Evolutionary conservation across 2,329 filamentous ascomycete genomes (phyloP).

Genomic region (Cladobotryum mycophilum): DNA sequence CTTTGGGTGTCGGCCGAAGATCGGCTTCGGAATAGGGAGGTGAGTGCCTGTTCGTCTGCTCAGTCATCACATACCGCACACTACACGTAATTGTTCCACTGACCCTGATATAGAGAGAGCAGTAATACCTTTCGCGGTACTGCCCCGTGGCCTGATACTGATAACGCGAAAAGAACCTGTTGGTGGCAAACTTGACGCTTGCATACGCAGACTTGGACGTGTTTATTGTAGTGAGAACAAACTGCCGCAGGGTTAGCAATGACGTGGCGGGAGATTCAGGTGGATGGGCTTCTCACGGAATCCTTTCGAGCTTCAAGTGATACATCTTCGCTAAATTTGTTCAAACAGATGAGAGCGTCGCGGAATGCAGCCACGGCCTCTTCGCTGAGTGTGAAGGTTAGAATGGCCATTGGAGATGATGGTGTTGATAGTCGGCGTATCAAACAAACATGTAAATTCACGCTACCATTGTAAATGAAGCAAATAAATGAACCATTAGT

Average conservation of each 20-base stretch:
- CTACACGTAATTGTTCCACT: background rate
- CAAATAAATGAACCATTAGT: no score
- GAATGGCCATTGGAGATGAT: constrained; percentile 45
- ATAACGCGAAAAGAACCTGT: constrained; percentile 67
- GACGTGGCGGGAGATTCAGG: background rate
- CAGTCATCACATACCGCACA: background rate
- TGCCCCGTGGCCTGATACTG: constrained; percentile 52
- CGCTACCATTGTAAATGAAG: background rate
- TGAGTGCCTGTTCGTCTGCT: constrained; percentile 44
- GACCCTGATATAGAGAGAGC: constrained; percentile 67
- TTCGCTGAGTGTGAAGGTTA: constrained; percentile 68
- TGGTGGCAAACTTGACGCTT: constrained; percentile 60
- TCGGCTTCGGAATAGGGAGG: constrained; percentile 69
- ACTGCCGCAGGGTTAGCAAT: constrained; percentile 35
- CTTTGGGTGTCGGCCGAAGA: constrained; percentile 49
- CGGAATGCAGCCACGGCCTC: constrained; percentile 65
- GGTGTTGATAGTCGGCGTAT: no score
- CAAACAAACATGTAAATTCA: no score
- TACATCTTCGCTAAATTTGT: constrained; percentile 75
- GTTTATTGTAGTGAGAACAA: constrained; percentile 69
- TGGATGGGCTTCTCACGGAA: constrained; percentile 39
- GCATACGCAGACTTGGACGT: constrained; percentile 76
- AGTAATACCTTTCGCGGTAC: constrained; percentile 59
- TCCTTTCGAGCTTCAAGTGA: constrained; percentile 66
- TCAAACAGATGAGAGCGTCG: constrained; percentile 66